These are phyloP conservation scores for Lentithecium fluviatile DNA, from an alignment of 495 filamentous ascomycete genomes.

Conservation along the genomic window DNA sequence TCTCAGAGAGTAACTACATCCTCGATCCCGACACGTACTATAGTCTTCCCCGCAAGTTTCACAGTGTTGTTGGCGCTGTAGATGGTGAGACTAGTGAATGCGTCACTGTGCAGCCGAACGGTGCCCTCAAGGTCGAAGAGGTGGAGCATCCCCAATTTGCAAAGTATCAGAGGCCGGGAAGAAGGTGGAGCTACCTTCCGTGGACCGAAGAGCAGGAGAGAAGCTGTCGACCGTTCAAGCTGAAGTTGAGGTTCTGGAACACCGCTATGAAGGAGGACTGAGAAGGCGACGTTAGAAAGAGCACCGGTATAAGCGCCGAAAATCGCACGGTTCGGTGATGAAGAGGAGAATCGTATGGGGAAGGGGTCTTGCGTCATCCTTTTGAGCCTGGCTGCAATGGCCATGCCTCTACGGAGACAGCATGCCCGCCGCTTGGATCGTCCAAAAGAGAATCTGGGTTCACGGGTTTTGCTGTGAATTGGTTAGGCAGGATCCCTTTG, in stretches of 20 bases:
- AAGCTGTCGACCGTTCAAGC: not conserved
- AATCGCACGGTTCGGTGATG: no score
- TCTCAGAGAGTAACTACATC: not conserved
- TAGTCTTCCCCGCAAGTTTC: slow-evolving; percentile 2
- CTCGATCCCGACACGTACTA: slow-evolving; percentile 5
- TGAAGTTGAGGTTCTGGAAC: slow-evolving; percentile 3
- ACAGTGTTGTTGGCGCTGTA: not conserved
- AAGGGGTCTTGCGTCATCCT: no score
- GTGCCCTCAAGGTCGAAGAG: not conserved
- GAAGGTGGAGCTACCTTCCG: slow-evolving; percentile 15
- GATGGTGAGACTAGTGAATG: not conserved
- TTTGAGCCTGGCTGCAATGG: not conserved
- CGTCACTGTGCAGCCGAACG: slow-evolving; percentile 9
- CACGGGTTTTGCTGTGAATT: no score
- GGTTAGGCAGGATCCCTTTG: no score
- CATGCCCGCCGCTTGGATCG: no score
- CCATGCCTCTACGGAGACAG: not conserved
- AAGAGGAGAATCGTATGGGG: no score
- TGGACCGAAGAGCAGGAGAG: slow-evolving; percentile 9
- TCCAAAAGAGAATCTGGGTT: no score
- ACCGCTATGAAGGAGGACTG: not conserved
- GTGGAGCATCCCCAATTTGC: not conserved
- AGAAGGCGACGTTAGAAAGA: not conserved
- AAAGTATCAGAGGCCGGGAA: slow-evolving; percentile 9
- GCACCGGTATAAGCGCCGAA: no score